Evolutionary conservation across 192 early-diverging fungal genomes (phyloP), one percentile per base, ranked within the genome.

Genomic region (Backusella macrospora): DNA sequence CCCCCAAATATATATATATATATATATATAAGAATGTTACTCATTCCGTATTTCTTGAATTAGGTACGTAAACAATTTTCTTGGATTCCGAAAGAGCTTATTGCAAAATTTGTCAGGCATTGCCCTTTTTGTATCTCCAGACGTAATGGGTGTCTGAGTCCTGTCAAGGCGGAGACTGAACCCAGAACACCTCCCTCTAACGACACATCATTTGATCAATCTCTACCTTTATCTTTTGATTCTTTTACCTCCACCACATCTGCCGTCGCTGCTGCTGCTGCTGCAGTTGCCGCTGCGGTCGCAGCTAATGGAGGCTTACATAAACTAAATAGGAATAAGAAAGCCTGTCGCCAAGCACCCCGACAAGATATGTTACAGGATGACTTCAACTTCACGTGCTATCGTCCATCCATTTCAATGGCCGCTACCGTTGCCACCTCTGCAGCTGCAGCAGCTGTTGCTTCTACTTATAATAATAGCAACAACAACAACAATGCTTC

Each of bases 51-150:
- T 65, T 45, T 29, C 21, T 72, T 43, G 8, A 29, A 55, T n/a
- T 29, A 76, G 75, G 75, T 77, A 45, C 71, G 76, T 42, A 72
- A 59, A 52, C 64, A 55, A n/a, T 77, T 69, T 69, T 77, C 76
- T 40, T 77, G 76, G 76, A 77, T 77, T 23, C 76, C 76, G 1
- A 77, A 77, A 69, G 76, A 77, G 47, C 52, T 77, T 39, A 73
- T 77, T 45, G 76, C 76, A 16, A 49, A 71, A 10, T 77, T 77
- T 71, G 76, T 77, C 34, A 65, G 76, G 6, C 71, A 77, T 48
- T 77, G 76, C 62, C 76, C 76, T n/a, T 77, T 77, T 46, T 77
- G 76, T 49, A 77, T 77, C 38, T 73, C 71, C 7, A 77, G 76
- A 63, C 62, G 75, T 40, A 76, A 76, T 23, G 70, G 75, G 10